These are phyloP conservation scores for Aspergillus clavatus DNA, from an alignment of 2,329 filamentous ascomycete genomes.

Conservation along the genomic window DNA sequence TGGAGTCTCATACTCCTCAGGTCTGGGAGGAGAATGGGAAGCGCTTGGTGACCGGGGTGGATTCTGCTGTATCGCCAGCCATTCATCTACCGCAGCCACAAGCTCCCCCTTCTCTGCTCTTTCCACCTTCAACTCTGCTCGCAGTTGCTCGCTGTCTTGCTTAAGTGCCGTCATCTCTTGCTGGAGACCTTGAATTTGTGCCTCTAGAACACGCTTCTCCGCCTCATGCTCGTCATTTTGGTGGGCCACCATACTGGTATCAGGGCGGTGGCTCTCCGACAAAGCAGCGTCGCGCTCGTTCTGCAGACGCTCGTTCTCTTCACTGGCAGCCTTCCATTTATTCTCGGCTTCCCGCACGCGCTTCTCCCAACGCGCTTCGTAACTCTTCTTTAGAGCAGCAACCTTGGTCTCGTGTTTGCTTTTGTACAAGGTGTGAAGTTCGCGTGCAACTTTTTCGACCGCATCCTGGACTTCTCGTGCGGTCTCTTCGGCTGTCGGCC, in stretches of 20 bases:
- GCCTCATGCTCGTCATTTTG: slow-evolving; percentile 60
- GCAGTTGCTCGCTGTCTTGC: slow-evolving; percentile 61
- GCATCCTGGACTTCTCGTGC: slow-evolving; percentile 72
- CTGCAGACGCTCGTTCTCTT: slow-evolving; percentile 71
- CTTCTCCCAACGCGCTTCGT: slow-evolving; percentile 87
- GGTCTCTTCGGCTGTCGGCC: slow-evolving; percentile 43
- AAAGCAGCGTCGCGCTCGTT: slow-evolving; percentile 62
- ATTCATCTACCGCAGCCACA: slow-evolving; percentile 45
- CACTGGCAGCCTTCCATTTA: slow-evolving; percentile 62
- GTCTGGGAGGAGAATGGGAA: slow-evolving; percentile 1
- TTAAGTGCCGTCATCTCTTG: slow-evolving; percentile 67
- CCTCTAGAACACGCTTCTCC: slow-evolving; percentile 64
- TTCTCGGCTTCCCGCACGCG: slow-evolving; percentile 72
- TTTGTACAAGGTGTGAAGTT: slow-evolving; percentile 91
- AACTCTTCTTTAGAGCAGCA: slow-evolving; percentile 72
- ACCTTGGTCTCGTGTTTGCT: slow-evolving; percentile 97
- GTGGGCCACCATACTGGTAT: slow-evolving; percentile 40
- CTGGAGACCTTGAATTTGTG: slow-evolving; percentile 69
- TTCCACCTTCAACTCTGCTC: slow-evolving; percentile 52
- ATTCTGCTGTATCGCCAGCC: slow-evolving; percentile 39
- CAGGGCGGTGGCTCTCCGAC: slow-evolving; percentile 50
- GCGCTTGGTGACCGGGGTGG: slow-evolving; percentile 8
- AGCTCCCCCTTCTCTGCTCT: slow-evolving; percentile 48
- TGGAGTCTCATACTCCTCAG: slow-evolving; percentile 6
- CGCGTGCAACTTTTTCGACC: slow-evolving; percentile 86